Percentiles rank a stretch among this genome's conserved stretches.
These are phyloP conservation scores for Mycena albidolilacea DNA, from an alignment of 768 basidiomycete genomes.

Conservation along the genomic window DNA sequence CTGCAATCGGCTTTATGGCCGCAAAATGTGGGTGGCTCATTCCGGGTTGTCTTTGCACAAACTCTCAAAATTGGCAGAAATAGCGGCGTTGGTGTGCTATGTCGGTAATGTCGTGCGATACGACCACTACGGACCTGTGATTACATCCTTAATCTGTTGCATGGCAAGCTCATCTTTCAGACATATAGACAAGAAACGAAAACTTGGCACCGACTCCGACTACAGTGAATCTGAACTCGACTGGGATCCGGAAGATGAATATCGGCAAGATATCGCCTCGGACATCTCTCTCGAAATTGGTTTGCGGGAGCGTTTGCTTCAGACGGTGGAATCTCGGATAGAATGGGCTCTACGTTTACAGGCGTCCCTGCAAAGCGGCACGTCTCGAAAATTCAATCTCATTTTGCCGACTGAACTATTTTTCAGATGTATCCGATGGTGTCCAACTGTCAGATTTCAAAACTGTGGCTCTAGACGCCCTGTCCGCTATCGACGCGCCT, in stretches of 20 bases:
- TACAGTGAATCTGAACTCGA: slow-evolving; percentile 21
- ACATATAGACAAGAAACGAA: slow-evolving; percentile 34
- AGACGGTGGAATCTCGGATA: slow-evolving; percentile 61
- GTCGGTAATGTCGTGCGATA: background rate
- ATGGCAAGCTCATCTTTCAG: slow-evolving; percentile 25
- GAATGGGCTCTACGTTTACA: slow-evolving; percentile 63
- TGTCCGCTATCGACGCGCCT: slow-evolving; percentile 57
- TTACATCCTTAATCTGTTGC: background rate
- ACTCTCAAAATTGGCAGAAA: background rate
- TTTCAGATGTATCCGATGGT: slow-evolving; percentile 32
- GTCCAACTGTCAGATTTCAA: slow-evolving; percentile 49
- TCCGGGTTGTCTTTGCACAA: too few species aligned
- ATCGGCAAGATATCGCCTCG: slow-evolving; percentile 33
- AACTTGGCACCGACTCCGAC: slow-evolving; percentile 28
- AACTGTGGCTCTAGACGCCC: slow-evolving; percentile 58
- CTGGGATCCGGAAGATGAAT: slow-evolving; percentile 31
- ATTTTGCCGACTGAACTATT: slow-evolving; percentile 8
- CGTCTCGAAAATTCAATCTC: slow-evolving; percentile 14
- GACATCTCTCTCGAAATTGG: slow-evolving; percentile 66
- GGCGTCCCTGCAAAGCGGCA: slow-evolving; percentile 53
- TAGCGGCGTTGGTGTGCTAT: background rate
- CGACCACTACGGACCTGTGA: slow-evolving; percentile 12
- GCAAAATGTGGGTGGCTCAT: background rate
- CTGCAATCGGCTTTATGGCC: background rate
- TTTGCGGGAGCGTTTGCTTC: slow-evolving; percentile 56